phyloP scores from a whole-genome alignment of 2,329 filamentous ascomycete species.

The Colletotrichum navitas region DNA sequence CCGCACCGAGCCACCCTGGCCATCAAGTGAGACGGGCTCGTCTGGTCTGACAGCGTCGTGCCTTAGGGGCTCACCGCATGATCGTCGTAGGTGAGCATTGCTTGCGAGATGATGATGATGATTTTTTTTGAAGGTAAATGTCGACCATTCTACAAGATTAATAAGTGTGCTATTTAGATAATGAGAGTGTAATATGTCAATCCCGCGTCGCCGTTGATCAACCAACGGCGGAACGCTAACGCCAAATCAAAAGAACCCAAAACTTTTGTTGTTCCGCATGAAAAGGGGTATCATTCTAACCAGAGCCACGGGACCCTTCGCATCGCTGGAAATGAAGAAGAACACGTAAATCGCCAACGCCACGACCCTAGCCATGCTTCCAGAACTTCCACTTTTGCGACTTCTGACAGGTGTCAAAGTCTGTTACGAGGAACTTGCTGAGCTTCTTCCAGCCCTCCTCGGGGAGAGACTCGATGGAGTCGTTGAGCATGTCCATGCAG shows the following conservation, averaged over 20 bases:
- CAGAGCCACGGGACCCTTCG: conserved; percentile 16
- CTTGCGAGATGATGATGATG: not conserved
- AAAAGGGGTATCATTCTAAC: conserved; percentile 41
- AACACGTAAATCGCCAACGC: too few species aligned
- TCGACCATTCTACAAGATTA: not conserved
- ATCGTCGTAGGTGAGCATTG: too few species aligned
- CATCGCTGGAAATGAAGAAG: conserved; percentile 10
- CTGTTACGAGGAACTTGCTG: conserved; percentile 41
- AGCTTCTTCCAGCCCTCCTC: conserved; percentile 45
- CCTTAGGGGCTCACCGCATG: not conserved
- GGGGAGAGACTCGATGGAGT: conserved; percentile 45
- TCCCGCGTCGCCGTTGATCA: not conserved
- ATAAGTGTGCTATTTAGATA: not conserved
- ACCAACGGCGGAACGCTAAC: not conserved
- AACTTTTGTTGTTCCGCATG: conserved; percentile 20
- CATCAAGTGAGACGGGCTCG: not conserved
- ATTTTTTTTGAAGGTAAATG: too few species aligned
- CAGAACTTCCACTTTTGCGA: conserved; percentile 44
- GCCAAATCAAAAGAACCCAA: not conserved
- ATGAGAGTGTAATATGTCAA: not conserved
- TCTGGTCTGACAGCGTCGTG: not conserved
- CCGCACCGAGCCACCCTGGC: conserved; percentile 10
- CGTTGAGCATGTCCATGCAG: conserved; percentile 46
- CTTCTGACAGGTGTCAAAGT: conserved; percentile 26
- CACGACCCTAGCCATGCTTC: conserved; percentile 33